phyloP scores from a whole-genome alignment of 495 filamentous ascomycete species.

The Neurospora sp. region DNA sequence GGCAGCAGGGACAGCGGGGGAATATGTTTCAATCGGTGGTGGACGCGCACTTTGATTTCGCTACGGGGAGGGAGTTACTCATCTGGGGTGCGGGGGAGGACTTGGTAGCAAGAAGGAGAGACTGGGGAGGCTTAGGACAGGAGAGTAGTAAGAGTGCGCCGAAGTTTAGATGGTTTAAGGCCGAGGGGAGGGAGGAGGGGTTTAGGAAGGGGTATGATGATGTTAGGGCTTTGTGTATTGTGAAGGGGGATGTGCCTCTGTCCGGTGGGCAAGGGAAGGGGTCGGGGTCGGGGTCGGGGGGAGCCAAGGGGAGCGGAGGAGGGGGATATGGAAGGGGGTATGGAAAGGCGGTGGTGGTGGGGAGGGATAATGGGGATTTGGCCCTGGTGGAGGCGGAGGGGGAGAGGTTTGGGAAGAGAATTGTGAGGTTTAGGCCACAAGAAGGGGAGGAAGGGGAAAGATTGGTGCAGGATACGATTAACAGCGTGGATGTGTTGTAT shows the following conservation, averaged over 20 bases:
- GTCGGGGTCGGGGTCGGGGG: not conserved
- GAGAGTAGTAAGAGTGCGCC: conserved; percentile 4
- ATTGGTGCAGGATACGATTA: conserved; percentile 18
- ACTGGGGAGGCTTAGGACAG: conserved; percentile 4
- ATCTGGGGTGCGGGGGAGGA: conserved; percentile 38
- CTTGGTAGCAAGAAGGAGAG: conserved; percentile 23
- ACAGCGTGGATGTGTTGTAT: conserved; percentile 23
- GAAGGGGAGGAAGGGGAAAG: not conserved
- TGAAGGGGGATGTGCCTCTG: conserved; percentile 8
- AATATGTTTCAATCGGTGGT: conserved; percentile 27
- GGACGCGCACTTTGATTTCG: conserved; percentile 24
- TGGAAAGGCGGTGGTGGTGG: conserved; percentile 23
- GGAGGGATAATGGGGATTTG: conserved; percentile 34
- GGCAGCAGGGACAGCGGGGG: conserved; percentile 3
- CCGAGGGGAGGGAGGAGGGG: conserved; percentile 16
- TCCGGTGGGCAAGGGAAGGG: not conserved
- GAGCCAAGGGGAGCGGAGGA: not conserved
- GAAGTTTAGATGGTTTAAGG: conserved; percentile 20
- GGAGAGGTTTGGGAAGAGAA: conserved; percentile 20
- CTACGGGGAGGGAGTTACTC: conserved; percentile 23
- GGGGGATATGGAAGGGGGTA: not conserved
- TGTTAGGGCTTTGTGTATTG: conserved; percentile 25
- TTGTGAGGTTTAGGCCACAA: conserved; percentile 17
- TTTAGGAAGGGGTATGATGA: conserved; percentile 30
- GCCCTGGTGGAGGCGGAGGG: conserved; percentile 27